phyloP scores from a whole-genome alignment of 495 filamentous ascomycete genomes.

The Penicillium waksmanii region DNA sequence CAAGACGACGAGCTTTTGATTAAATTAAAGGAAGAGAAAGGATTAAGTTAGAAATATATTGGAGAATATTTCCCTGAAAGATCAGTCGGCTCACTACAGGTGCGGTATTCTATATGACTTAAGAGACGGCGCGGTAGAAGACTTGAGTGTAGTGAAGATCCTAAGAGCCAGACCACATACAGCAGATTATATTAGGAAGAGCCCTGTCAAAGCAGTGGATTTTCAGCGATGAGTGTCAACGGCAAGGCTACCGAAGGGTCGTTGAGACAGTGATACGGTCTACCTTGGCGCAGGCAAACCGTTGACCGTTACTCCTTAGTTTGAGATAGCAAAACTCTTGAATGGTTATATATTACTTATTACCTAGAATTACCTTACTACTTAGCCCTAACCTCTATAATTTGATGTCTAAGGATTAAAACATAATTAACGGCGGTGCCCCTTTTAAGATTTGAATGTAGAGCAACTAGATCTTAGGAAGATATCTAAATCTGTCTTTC shows the following conservation, averaged over 20 bases:
- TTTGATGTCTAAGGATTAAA: too few species aligned
- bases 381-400: too few species aligned
- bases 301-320: slow-evolving; percentile 21
- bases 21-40: slow-evolving; percentile 13
- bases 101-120: slow-evolving; percentile 16
- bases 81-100: slow-evolving; percentile 15
- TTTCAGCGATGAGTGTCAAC: slow-evolving; percentile 8
- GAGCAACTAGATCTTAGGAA: too few species aligned
- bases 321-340: not conserved
- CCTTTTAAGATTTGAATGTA: too few species aligned
- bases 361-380: not conserved
- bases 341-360: not conserved
- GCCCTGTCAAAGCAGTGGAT: not conserved
- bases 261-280: slow-evolving; percentile 18
- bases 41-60: slow-evolving; percentile 15
- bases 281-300: slow-evolving; percentile 16
- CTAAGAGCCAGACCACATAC: too few species aligned
- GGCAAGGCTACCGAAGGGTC: slow-evolving; percentile 12
- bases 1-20: slow-evolving; percentile 19
- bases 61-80: slow-evolving; percentile 20
- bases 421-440: too few species aligned
- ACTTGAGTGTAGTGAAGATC: too few species aligned
- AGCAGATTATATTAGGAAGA: too few species aligned
- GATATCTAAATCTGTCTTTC: too few species aligned
- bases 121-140: slow-evolving; percentile 13